Base-by-base conservation (phyloP, 345 rosid species). In the Trapa bicornis region DNA sequence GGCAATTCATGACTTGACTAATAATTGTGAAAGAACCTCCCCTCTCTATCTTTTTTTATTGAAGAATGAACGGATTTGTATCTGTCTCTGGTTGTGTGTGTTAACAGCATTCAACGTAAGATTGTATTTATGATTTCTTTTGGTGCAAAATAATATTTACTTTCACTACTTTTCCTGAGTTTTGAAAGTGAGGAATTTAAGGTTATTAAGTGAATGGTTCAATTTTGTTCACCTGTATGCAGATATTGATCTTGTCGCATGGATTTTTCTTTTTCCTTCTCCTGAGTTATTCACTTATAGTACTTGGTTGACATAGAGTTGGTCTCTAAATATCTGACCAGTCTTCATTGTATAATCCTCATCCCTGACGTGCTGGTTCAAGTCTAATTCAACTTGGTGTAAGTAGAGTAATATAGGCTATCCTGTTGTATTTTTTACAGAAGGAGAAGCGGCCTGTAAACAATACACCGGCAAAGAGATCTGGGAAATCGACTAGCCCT, bases 391-490 rank as follows among this genome's bases (percentile, higher is more conserved):
- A 29, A 58, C 33, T 12, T 58, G 8, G 3, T 58, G 37, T 58
- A 41, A 8, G 35, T 4, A n/a, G 60, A 32, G 15, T 16, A 58
- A 35, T 58, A 58, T 10, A 58, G 63, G 15, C 5, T 10, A 54
- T 58, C 50, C 57, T 66, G 65, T 65, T 56, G 36, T 22, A 38
- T 13, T 73, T 53, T 54, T 61, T 12, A 76, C 66, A 63, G 65
- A 80, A 75, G 67, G 75, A 56, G 62, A 87, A 83, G 77, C 79
- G 84, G 29, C 79, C 89, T 14, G 64, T 62, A 61, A 77, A 75
- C 16, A 2, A 75, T 36, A 92, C 95, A 32, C 93, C 91, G 1
- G 84, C 73, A 57, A 90, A 82, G 73, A 85, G 76, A 13, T 80
- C 71, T 52, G 48, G 65, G 37, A 72, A 47, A 64, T 67, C 71